Base-by-base conservation (phyloP, 1,284 basidiomycete genomes). In the Leccinum subrobustum region DNA sequence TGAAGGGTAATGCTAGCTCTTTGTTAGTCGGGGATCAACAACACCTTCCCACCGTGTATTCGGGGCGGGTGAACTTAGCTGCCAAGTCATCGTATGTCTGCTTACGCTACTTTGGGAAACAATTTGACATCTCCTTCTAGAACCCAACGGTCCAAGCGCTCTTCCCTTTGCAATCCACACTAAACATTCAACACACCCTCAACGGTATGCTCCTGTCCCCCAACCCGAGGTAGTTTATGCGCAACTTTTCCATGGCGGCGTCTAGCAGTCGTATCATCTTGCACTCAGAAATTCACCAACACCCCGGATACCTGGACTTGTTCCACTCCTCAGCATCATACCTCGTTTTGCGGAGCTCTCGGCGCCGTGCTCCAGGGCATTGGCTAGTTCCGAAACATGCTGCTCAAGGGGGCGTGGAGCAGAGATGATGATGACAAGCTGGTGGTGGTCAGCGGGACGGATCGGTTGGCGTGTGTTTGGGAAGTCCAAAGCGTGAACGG, bases 401-500 rank as follows among this genome's bases (percentile, higher is more conserved):
- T 97, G 37, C 75, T 93, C 39, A 83, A 86, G 60, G 92, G 86
- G 2, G 88, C 91, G 2, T 98, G 95, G 91, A 91, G 89, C 70
- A 84, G 78, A 64, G 87, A 91, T 57, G 91, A 92, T 63, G 83
- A 81, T 20, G 91, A 91, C 0, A 78, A 79, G 56, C 81, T 89
- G 6, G 90, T 88, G 2, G 89, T 88, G 6, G 87, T 92, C 0
- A 91, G 91, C 48, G 91, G 91, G 42, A 90, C 91, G 1, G 91
- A 93, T 72, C 78, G 91, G 60, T 91, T 87, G 80, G 93, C 96
- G 35, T 94, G 91, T 58, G 89, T 98, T 35, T 97, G 95, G 94
- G 94, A 96, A 23, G 92, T 95, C 2, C 92, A 96, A 66, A 93
- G 84, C 31, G 31, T 33, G 31, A 33, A 33, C 65, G 88, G 85